Evolutionary conservation across 1,284 basidiomycete species (phyloP), one percentile per base, ranked within the genome.

Genomic region (Inonotus hispidus): DNA sequence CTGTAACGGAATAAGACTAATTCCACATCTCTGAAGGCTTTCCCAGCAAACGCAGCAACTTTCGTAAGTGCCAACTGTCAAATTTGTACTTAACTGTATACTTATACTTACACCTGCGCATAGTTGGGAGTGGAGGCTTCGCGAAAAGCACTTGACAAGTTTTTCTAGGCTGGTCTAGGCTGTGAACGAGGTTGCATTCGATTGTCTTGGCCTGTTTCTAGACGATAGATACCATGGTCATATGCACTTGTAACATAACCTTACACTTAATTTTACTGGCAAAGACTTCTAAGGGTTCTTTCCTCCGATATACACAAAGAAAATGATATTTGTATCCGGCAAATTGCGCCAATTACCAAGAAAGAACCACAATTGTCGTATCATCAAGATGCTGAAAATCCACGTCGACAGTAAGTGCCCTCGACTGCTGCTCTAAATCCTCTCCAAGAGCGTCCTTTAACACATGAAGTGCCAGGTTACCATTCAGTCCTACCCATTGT

Each of bases 21-120:
- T 62, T 64, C 53, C 25, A 60, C 13, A 21, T 60, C 13, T 25
- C 54, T 57, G 1, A 63, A 91, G 88, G 91, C 92, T 56, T 93
- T 95, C 82, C 93, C 93, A 5, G 93, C 94, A 29, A 96, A 96
- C 72, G 94, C 93, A 55, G 94, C 93, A n/a, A 95, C 93, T 58
- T 96, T 96, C 78, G 89, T 95, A 70, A 77, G 92, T 82, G 23
- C 13, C 64, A 41, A 52, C 39, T 60, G 59, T 61, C 14, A 39
- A 46, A 14, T n/a, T n/a, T 43, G 7, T 14, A 16, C 16, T 25
- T 58, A 19, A n/a, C 59, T 53, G 27, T 19, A 19, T 52, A 52
- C 67, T 57, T 59, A 52, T 53, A 64, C 2, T 49, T 6, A 66
- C 16, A 41, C 13, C 43, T 37, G 62, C 25, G 37, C 60, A 59